Base-by-base conservation (phyloP, 257 asterid species). In the Misopates orontium region DNA sequence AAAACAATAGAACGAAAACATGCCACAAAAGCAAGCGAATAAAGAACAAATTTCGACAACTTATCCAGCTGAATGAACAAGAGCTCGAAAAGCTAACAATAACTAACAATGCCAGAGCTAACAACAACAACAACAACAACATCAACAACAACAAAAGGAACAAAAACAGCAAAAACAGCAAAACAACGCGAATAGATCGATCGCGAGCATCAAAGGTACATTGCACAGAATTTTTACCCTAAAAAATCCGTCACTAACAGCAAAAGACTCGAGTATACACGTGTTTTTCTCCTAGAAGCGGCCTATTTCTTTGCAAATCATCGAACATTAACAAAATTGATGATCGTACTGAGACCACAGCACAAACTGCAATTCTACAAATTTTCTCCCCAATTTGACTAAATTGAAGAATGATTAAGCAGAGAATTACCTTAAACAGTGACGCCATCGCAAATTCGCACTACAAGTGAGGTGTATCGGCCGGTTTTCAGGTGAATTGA, bases 341-440 rank as follows among this genome's bases (percentile, higher is more conserved):
- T 55, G 47, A 31, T 14, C 60, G 60, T 69, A 49, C 58, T 0
- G 24, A 59, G 23, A 72, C 62, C 25, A 54, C 70, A 65, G 50
- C 73, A 28, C 36, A 28, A 28, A 28, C 36, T 28, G 36, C 13
- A 56, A 4, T 11, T 56, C 60, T 12, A 56, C 22, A n/a, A 56
- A 66, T 44, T 59, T 36, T 19, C 60, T 2, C 24, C 16, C 23
- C 16, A 48, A 65, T 60, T 23, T 22, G 28, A 62, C 4, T 24
- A 25, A 66, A 42, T 36, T 48, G 36, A 1, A 36, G 10, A 32
- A 3, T n/a, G 42, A 6, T 8, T 5, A 60, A 47, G 44, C 48
- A 18, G 68, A 56, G 21, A 58, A 56, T 59, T 76, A 81, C 89
- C 89, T 81, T 84, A 54, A 80, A 84, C 45, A 84, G 86, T 40